Base-by-base conservation (phyloP, 2,329 filamentous ascomycete genomes). In the Colletotrichum camelliae region DNA sequence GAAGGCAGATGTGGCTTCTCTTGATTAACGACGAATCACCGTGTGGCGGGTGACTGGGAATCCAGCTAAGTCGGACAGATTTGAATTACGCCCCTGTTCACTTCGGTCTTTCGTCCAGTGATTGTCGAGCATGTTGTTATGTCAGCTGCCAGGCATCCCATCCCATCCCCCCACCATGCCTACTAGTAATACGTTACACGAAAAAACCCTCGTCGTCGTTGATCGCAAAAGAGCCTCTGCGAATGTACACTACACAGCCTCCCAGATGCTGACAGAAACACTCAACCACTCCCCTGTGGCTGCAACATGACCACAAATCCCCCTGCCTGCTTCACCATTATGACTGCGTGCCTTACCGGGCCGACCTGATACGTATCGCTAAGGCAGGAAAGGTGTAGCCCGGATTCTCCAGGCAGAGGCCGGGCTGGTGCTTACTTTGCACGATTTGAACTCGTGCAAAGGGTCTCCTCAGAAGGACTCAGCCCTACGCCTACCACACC, bases 371-470 rank as follows among this genome's bases (percentile, higher is more conserved):
- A 73, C 73, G 70, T 73, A 72, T 75, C 61, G 16, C 39, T 52
- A 33, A 68, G 52, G 52, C 66, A 66, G 39, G 24, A 39, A 64
- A 52, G 37, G 62, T 52, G 62, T 43, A 39, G 66, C 43, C 33
- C 16, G 65, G 21, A 67, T 33, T 52, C 21, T 57, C 18, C 4
- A 35, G 35, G 67, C 61, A 62, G 68, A 67, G 61, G 21, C 52
- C 57, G 39, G 73, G 70, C 73, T 75, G 69, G 73, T 75, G 73
- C 73, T 75, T 75, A 75, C 70, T 68, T 43, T 31, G 70, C 70
- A 74, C 48, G 27, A 52, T 52, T 12, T 62, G 58, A 18, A 62
- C 58, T 21, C 58, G 33, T 52, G 43, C 43, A 35, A 16, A 39
- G 58, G 18, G 29, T 43, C 21, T 55, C 55, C 62, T 18, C 35